phyloP scores from a whole-genome alignment of 2,329 filamentous ascomycete genomes.

The Ceratocystis colombiana region DNA sequence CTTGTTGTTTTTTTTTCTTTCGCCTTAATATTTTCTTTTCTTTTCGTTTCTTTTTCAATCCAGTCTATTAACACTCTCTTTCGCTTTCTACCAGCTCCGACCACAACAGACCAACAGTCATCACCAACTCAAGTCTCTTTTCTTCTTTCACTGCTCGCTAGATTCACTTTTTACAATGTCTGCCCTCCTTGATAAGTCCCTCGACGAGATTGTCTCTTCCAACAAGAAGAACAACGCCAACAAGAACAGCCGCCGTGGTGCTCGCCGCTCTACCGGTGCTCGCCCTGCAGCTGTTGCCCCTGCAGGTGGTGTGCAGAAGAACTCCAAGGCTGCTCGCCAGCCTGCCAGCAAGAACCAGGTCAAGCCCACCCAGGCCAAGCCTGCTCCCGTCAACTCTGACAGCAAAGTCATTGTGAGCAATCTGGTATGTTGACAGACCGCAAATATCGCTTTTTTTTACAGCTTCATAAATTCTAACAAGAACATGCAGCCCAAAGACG shows the following conservation, averaged over 20 bases:
- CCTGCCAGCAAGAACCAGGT: constrained; percentile 37
- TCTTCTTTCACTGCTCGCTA: constrained; percentile 23
- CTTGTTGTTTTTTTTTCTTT: neutral
- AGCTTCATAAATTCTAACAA: constrained; percentile 38
- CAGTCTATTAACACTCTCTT: constrained; percentile 13
- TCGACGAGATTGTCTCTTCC: constrained; percentile 91
- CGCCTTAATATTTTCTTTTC: constrained; percentile 11
- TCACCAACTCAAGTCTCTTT: constrained; percentile 14
- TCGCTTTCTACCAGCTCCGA: neutral
- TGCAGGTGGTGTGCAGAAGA: constrained; percentile 79
- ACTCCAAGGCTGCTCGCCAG: constrained; percentile 50
- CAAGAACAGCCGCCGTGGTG: constrained; percentile 45
- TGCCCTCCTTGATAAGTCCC: constrained; percentile 90
- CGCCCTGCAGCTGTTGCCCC: constrained; percentile 54
- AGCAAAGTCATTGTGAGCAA: constrained; percentile 99
- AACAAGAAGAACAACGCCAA: constrained; percentile 50
- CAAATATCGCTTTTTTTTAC: neutral
- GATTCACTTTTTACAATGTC: constrained; percentile 54
- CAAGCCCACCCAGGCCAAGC: constrained; percentile 48
- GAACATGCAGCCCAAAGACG: constrained; percentile 69
- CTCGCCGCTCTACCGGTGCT: constrained; percentile 42
- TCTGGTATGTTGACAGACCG: constrained; percentile 55
- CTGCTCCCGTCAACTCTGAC: constrained; percentile 53
- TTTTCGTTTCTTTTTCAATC: constrained; percentile 19
- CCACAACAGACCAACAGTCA: neutral